phyloP scores from a whole-genome alignment of 2,329 filamentous ascomycete species.

The Clonostachys sp. region DNA sequence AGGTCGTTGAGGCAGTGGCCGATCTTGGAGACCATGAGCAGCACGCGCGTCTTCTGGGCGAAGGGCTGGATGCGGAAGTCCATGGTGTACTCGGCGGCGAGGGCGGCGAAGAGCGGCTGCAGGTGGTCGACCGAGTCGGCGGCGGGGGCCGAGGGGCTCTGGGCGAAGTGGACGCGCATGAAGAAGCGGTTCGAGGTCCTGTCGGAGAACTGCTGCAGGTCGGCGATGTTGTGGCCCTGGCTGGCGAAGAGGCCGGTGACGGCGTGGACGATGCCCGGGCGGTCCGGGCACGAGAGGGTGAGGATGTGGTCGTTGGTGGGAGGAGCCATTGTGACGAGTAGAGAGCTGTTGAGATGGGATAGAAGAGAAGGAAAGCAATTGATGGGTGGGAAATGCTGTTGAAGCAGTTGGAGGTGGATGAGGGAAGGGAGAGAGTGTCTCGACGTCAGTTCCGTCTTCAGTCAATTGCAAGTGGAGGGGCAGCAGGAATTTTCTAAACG shows the following conservation, averaged over 20 bases:
- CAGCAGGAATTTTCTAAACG: too few species aligned
- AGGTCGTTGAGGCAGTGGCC: slow-evolving; percentile 83
- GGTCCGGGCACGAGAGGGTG: slow-evolving; percentile 79
- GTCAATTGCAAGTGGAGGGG: too few species aligned
- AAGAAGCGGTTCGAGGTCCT: slow-evolving; percentile 72
- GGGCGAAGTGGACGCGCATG: slow-evolving; percentile 80
- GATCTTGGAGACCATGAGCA: slow-evolving; percentile 90
- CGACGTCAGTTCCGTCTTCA: too few species aligned
- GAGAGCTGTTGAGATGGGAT: too few species aligned
- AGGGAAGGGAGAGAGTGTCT: too few species aligned
- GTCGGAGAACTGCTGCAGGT: slow-evolving; percentile 82
- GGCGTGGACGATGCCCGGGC: slow-evolving; percentile 79
- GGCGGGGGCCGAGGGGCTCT: slow-evolving; percentile 29
- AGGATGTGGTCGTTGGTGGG: slow-evolving; percentile 58
- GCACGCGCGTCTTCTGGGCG: slow-evolving; percentile 65
- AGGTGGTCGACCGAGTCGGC: slow-evolving; percentile 28
- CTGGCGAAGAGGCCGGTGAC: slow-evolving; percentile 74
- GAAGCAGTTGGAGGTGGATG: too few species aligned
- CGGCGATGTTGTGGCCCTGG: slow-evolving; percentile 74
- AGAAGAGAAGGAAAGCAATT: too few species aligned
- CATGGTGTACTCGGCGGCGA: slow-evolving; percentile 63
- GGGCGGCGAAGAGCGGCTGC: slow-evolving; percentile 48
- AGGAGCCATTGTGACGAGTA: background rate
- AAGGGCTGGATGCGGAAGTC: slow-evolving; percentile 67
- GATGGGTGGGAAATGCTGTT: too few species aligned